A percentile compares a stretch with the other conserved stretches of the same genome.
phyloP scores from a whole-genome alignment of 2,329 filamentous ascomycete species.

The Tolypocladium album region DNA sequence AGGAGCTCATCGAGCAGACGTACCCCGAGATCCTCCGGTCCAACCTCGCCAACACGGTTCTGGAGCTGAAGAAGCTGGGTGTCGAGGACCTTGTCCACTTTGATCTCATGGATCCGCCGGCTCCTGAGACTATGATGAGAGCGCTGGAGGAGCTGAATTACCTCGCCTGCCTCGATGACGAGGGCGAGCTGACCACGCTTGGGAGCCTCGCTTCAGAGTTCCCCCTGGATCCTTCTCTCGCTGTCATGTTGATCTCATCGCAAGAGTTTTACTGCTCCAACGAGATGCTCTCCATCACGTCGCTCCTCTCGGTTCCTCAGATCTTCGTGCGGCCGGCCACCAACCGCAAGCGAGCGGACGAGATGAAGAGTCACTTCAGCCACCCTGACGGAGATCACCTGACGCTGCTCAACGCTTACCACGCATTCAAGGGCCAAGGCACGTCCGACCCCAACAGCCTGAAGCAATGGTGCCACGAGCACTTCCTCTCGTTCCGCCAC shows the following conservation, averaged over 20 bases:
- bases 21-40: slow-evolving; percentile 93
- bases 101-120: slow-evolving; percentile 95
- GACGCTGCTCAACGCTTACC: slow-evolving; percentile 94
- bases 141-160: slow-evolving; percentile 97
- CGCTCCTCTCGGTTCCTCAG: slow-evolving; percentile 87
- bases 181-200: slow-evolving; percentile 80
- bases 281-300: slow-evolving; percentile 91
- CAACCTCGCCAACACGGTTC: slow-evolving; percentile 86
- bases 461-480: slow-evolving; percentile 93
- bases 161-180: slow-evolving; percentile 89
- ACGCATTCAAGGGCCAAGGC: slow-evolving; percentile 78
- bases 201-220: slow-evolving; percentile 89
- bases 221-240: slow-evolving; percentile 83
- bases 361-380: slow-evolving; percentile 92
- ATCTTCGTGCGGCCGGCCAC: slow-evolving; percentile 82
- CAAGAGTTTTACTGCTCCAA: slow-evolving; percentile 99
- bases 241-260: slow-evolving; percentile 95
- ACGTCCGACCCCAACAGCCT: slow-evolving; percentile 50
- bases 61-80: slow-evolving; percentile 95
- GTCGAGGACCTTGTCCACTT: slow-evolving; percentile 95
- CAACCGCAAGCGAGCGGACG: slow-evolving; percentile 82
- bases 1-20: slow-evolving; percentile 94
- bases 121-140: slow-evolving; percentile 96
- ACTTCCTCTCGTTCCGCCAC: slow-evolving; percentile 84
- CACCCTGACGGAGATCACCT: slow-evolving; percentile 92